phyloP scores from a whole-genome alignment of 768 basidiomycete genomes.

The Phlegmacium glaucopus region DNA sequence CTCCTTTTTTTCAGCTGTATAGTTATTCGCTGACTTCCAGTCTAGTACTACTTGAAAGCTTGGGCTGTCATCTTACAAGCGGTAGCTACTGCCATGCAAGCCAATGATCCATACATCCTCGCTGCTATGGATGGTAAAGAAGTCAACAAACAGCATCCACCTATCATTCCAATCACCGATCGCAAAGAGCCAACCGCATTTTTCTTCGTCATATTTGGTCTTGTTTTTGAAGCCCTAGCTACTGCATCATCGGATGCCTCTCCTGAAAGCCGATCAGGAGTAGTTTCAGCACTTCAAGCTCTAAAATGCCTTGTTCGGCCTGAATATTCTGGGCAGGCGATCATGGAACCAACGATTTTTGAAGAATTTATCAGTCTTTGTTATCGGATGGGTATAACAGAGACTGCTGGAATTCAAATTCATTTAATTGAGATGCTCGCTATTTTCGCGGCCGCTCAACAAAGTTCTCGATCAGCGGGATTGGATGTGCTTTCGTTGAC shows the following conservation, averaged over 20 bases:
- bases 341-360: constrained; percentile 80
- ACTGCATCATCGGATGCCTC: constrained; percentile 61
- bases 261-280: constrained; percentile 38
- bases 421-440: constrained; percentile 70
- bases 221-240: constrained; percentile 88
- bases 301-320: constrained; percentile 78
- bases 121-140: constrained; percentile 83
- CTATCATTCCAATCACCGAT: constrained; percentile 23
- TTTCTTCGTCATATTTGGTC: constrained; percentile 89
- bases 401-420: constrained; percentile 66
- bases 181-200: constrained; percentile 68
- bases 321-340: constrained; percentile 76
- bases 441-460: constrained; percentile 45
- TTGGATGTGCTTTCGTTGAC: constrained; percentile 37
- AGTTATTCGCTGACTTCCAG: not conserved
- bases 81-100: constrained; percentile 75
- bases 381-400: constrained; percentile 88
- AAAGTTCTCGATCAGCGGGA: constrained; percentile 21
- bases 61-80: constrained; percentile 86
- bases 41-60: constrained; percentile 81
- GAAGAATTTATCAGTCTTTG: constrained; percentile 87
- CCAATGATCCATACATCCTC: constrained; percentile 60
- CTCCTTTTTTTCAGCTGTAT: not conserved
- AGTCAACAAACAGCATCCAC: constrained; percentile 17
- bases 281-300: constrained; percentile 67